Conservation (phyloP, 495 filamentous ascomycete genomes). For the Aspergillus bertholletiae region DNA sequence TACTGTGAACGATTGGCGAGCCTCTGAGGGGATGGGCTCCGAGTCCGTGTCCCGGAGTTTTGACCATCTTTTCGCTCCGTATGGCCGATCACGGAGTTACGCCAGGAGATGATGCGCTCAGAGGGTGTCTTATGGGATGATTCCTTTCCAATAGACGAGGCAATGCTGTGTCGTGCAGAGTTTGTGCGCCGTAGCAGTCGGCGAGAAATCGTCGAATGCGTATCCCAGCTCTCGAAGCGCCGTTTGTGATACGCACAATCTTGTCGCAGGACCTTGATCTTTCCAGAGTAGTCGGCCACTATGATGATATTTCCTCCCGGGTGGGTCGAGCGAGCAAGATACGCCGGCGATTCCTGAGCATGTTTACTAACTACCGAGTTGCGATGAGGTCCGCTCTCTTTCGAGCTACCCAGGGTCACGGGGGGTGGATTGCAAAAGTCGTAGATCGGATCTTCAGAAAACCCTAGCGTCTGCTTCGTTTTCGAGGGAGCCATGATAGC, state of each 20-base stretch:
- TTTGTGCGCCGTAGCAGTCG: conserved; percentile 67
- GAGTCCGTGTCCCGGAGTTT: conserved; percentile 35
- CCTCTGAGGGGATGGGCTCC: conserved; percentile 59
- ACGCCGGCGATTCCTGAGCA: conserved; percentile 62
- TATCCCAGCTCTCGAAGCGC: conserved; percentile 47
- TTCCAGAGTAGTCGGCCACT: conserved; percentile 81
- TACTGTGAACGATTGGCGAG: conserved; percentile 28
- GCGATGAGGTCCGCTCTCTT: conserved; percentile 19
- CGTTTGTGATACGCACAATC: conserved; percentile 76
- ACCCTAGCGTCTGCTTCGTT: conserved; percentile 71
- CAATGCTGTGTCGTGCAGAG: conserved; percentile 54
- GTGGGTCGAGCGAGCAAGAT: conserved; percentile 71
- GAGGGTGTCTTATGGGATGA: conserved; percentile 56
- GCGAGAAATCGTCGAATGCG: conserved; percentile 72
- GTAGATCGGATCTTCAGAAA: conserved; percentile 87
- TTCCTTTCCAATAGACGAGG: conserved; percentile 44
- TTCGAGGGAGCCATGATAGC: conserved; percentile 78
- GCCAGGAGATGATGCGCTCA: conserved; percentile 90
- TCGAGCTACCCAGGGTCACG: conserved; percentile 66
- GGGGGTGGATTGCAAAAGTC: conserved; percentile 96
- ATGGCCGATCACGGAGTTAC: conserved; percentile 67
- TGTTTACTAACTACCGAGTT: conserved; percentile 48
- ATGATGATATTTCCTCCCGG: conserved; percentile 87
- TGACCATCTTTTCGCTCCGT: conserved; percentile 41
- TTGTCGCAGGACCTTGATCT: conserved; percentile 91